These are phyloP conservation scores for Ashbya aceris DNA, from an alignment of 1,139 yeast species.

Conservation along the genomic window DNA sequence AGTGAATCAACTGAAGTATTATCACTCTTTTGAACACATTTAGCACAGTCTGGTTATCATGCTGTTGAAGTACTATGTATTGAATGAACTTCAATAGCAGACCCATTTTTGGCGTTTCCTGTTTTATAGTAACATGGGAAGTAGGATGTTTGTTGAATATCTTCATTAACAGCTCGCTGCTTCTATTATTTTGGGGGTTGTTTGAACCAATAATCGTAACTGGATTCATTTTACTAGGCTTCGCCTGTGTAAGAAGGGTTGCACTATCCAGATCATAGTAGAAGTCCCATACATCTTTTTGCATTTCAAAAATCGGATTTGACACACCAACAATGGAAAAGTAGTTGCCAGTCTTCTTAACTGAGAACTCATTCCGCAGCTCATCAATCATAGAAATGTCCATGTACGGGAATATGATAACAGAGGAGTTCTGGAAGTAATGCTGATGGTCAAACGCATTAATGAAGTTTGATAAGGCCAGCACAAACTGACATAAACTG, in stretches of 20 bases:
- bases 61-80: slow-evolving; percentile 15
- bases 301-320: slow-evolving; percentile 25
- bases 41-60: slow-evolving; percentile 18
- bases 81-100: slow-evolving; percentile 14
- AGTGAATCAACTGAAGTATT: slow-evolving; percentile 18
- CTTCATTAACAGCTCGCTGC: slow-evolving; percentile 9
- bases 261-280: slow-evolving; percentile 24
- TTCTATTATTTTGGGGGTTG: not conserved
- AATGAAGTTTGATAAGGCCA: slow-evolving; percentile 19
- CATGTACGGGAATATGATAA: slow-evolving; percentile 23
- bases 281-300: slow-evolving; percentile 23
- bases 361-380: slow-evolving; percentile 11
- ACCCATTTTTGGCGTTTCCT: slow-evolving; percentile 6
- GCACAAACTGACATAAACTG: slow-evolving; percentile 20
- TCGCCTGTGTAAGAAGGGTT: slow-evolving; percentile 6
- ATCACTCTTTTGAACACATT: slow-evolving; percentile 18
- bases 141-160: slow-evolving; percentile 8
- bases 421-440: slow-evolving; percentile 11
- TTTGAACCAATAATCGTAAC: slow-evolving; percentile 3
- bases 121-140: slow-evolving; percentile 3
- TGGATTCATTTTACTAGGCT: slow-evolving; percentile 2
- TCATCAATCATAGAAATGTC: slow-evolving; percentile 24
- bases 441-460: slow-evolving; percentile 9
- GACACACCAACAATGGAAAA: slow-evolving; percentile 24
- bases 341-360: not conserved